Percentiles rank a stretch among this genome's conserved stretches.
Conservation (phyloP, 2,329 filamentous ascomycete genomes). For the Fusarium chlamydosporum region DNA sequence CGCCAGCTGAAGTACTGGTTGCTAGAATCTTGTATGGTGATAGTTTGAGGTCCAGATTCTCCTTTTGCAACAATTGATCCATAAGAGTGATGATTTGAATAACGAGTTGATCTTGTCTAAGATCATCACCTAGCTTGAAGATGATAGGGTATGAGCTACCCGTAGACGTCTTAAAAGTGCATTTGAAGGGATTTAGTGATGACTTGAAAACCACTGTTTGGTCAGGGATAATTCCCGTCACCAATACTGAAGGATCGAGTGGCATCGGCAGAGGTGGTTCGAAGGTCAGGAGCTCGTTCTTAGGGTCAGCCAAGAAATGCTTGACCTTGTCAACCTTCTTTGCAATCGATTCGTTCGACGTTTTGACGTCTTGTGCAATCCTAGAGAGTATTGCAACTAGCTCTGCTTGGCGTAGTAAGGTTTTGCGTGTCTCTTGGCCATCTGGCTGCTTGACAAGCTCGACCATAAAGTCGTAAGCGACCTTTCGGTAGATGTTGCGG, state of each 20-base stretch:
- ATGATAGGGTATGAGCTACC: conserved; percentile 89
- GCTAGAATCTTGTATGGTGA: conserved; percentile 97
- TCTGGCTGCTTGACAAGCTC: conserved; percentile 80
- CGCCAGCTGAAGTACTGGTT: conserved; percentile 88
- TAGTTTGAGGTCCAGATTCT: conserved; percentile 94
- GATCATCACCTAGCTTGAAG: conserved; percentile 97
- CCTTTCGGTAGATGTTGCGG: conserved; percentile 88
- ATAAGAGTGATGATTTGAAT: conserved; percentile 98
- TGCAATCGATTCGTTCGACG: conserved; percentile 80
- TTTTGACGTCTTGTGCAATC: conserved; percentile 89
- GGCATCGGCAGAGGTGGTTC: conserved; percentile 90
- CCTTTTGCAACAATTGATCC: conserved; percentile 94
- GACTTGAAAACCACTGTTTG: conserved; percentile 96
- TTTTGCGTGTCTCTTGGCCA: conserved; percentile 80
- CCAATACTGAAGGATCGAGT: conserved; percentile 84
- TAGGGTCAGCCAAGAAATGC: conserved; percentile 85
- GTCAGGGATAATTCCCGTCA: conserved; percentile 85
- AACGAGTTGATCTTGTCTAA: conserved; percentile 96
- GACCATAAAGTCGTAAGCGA: conserved; percentile 96
- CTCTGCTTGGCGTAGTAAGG: conserved; percentile 87
- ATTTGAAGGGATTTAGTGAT: conserved; percentile 88
- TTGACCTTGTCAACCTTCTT: conserved; percentile 89
- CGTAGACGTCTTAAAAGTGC: conserved; percentile 86
- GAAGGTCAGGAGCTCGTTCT: conserved; percentile 87
- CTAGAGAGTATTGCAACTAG: conserved; percentile 88